Evolutionary conservation across 148 eudicot species (phyloP).

Genomic region (Fagopyrum homotropicum): DNA sequence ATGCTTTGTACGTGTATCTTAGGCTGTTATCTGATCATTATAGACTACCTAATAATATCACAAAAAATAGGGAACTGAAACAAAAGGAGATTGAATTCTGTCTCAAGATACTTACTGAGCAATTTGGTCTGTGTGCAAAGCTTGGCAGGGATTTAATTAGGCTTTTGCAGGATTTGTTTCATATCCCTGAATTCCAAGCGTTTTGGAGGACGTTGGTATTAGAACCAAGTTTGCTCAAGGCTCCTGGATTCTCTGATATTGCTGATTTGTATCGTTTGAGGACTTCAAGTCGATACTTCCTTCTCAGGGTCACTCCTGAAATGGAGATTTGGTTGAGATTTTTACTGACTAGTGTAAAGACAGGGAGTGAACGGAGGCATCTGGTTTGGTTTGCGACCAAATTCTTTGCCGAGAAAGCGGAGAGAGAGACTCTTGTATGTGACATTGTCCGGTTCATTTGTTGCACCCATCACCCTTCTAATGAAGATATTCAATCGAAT

Average conservation of each 20-base stretch:
- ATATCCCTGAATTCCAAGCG: slow-evolving; percentile 57
- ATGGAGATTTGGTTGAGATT: slow-evolving; percentile 74
- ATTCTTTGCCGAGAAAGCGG: slow-evolving; percentile 40
- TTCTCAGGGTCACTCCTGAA: slow-evolving; percentile 60
- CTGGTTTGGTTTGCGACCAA: slow-evolving; percentile 74
- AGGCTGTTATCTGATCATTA: slow-evolving; percentile 67
- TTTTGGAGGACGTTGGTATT: slow-evolving; percentile 68
- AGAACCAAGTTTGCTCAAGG: slow-evolving; percentile 45
- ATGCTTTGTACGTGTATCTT: slow-evolving; percentile 67
- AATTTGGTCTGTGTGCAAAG: slow-evolving; percentile 56
- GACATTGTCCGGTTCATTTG: slow-evolving; percentile 85
- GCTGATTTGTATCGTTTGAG: slow-evolving; percentile 42
- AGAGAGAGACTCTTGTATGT: slow-evolving; percentile 46
- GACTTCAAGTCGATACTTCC: slow-evolving; percentile 61
- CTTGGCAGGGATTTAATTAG: slow-evolving; percentile 86
- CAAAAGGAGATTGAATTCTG: slow-evolving; percentile 63
- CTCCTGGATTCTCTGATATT: slow-evolving; percentile 45
- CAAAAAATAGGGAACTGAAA: slow-evolving; percentile 38
- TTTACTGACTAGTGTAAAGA: slow-evolving; percentile 67
- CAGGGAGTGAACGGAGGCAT: slow-evolving; percentile 65
- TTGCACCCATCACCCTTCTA: slow-evolving; percentile 75
- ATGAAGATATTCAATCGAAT: slow-evolving; percentile 63
- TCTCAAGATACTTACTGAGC: slow-evolving; percentile 59
- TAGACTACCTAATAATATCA: slow-evolving; percentile 23
- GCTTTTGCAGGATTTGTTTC: slow-evolving; percentile 77